A percentile compares a stretch with the other conserved stretches of the same genome.
These are phyloP conservation scores for Ormosia semicastrata DNA, from an alignment of 306 rosid species.

Conservation along the genomic window DNA sequence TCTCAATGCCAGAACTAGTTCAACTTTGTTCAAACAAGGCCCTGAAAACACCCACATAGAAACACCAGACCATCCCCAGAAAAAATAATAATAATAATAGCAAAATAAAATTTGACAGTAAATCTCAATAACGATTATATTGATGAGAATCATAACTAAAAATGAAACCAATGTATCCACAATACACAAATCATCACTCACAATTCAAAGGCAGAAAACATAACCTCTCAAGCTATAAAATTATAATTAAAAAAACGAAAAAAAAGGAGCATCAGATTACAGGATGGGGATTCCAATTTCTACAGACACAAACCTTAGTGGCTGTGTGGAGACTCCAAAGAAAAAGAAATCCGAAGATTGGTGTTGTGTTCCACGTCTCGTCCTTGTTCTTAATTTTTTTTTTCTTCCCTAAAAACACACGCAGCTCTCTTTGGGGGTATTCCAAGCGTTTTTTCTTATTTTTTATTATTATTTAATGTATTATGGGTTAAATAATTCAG, in stretches of 20 bases:
- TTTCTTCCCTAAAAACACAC: neutral
- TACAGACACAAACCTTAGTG: conserved; percentile 19
- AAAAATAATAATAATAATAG: neutral
- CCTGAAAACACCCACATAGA: neutral
- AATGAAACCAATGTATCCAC: neutral
- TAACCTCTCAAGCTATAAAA: neutral
- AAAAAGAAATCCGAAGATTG: neutral
- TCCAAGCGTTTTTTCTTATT: neutral
- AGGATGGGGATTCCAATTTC: neutral
- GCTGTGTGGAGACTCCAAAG: conserved; percentile 4
- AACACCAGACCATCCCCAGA: neutral
- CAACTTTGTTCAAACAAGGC: neutral
- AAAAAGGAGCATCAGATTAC: neutral
- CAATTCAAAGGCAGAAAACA: neutral
- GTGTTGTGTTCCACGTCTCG: neutral
- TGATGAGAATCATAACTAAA: neutral
- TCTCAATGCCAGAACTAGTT: conserved; percentile 24
- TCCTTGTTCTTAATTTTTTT: neutral
- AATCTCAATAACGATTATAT: neutral
- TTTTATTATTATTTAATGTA: neutral
- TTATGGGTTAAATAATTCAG: neutral
- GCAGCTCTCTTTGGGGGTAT: neutral
- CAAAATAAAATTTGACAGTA: neutral
- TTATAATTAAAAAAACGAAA: neutral
- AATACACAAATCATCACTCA: neutral